Percentiles rank a stretch among this genome's conserved stretches.
phyloP scores from a whole-genome alignment of 176 grass and related monocot genomes.

The Oryza glumipatula region DNA sequence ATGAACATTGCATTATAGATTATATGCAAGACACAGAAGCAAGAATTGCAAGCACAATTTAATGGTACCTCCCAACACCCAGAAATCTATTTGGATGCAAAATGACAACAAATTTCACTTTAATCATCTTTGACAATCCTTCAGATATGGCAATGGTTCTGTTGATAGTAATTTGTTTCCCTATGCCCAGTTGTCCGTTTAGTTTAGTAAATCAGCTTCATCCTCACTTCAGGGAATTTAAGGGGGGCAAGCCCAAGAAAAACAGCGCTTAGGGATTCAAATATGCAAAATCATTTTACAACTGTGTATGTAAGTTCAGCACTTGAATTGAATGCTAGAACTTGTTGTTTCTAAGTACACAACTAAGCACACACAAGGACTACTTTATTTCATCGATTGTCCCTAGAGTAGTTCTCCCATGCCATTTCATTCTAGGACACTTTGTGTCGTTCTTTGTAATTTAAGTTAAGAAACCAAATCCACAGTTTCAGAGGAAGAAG shows the following conservation, averaged over 20 bases:
- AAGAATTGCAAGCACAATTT: background rate
- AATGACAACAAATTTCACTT: background rate
- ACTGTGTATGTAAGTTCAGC: conserved; percentile 6
- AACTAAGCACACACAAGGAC: no score
- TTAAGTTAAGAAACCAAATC: background rate
- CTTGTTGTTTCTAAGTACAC: background rate
- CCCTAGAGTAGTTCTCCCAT: background rate
- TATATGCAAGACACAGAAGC: background rate
- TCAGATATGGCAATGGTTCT: background rate
- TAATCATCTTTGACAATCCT: background rate
- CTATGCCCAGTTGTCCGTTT: background rate
- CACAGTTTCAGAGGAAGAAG: background rate
- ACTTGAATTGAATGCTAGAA: conserved; percentile 3
- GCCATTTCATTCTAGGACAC: background rate
- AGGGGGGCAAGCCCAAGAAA: background rate
- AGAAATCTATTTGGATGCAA: background rate
- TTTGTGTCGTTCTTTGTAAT: background rate
- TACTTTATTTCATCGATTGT: background rate
- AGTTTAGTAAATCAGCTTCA: background rate
- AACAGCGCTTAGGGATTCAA: background rate
- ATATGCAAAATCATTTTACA: conserved; percentile 17
- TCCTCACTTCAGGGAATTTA: background rate
- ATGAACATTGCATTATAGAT: conserved; percentile 18
- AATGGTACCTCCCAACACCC: conserved; percentile 5
- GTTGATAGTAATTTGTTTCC: background rate